phyloP scores from a whole-genome alignment of 306 rosid genomes.

The Rosa rugosa region DNA sequence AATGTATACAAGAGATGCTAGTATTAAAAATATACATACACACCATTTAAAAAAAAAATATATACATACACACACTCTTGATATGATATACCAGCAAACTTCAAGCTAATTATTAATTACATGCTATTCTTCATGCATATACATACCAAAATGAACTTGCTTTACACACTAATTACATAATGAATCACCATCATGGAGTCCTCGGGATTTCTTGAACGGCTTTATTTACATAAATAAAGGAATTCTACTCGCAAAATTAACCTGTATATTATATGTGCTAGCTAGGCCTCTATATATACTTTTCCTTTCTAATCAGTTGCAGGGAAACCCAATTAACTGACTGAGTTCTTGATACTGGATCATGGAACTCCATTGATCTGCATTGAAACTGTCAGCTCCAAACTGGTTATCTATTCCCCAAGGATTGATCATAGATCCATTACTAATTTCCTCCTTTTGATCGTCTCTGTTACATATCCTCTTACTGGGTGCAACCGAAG shows the following conservation, averaged over 20 bases:
- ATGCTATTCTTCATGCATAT: background rate
- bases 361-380: slow-evolving; percentile 41
- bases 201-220: background rate
- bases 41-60: no score
- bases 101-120: slow-evolving; percentile 7
- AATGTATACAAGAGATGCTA: background rate
- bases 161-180: background rate
- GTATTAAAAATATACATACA: background rate
- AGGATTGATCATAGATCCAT: slow-evolving; percentile 9
- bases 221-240: background rate
- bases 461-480: slow-evolving; percentile 19
- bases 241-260: background rate
- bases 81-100: background rate
- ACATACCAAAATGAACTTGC: background rate
- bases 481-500: slow-evolving; percentile 20
- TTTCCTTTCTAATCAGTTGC: background rate
- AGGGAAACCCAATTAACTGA: slow-evolving; percentile 16
- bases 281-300: background rate
- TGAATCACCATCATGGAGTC: background rate
- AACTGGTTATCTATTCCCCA: slow-evolving; percentile 17
- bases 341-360: slow-evolving; percentile 14
- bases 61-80: background rate
- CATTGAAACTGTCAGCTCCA: slow-evolving; percentile 32
- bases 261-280: background rate
- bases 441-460: slow-evolving; percentile 14